These are phyloP conservation scores for Eimeria necatrix DNA, from an alignment of 169 alveolate genomes.

Conservation along the genomic window DNA sequence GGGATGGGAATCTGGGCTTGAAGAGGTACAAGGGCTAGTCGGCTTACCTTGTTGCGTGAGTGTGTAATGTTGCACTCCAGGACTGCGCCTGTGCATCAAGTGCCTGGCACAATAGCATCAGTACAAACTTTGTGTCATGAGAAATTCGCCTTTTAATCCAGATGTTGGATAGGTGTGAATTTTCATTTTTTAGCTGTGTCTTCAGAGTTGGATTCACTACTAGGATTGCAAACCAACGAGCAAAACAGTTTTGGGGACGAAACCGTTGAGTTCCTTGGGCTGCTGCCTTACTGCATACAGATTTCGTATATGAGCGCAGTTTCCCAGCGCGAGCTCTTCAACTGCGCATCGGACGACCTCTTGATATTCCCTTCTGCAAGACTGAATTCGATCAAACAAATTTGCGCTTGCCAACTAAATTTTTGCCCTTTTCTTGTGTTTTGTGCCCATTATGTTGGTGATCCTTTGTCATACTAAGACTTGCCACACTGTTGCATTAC, in stretches of 20 bases:
- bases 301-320: conserved; percentile 55
- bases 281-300: conserved; percentile 46
- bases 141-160: background rate
- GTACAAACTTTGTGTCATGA: background rate
- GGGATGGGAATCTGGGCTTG: too few species aligned
- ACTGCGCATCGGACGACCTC: conserved; percentile 73
- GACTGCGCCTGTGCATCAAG: conserved; percentile 70
- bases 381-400: background rate
- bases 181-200: background rate
- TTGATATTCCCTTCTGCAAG: conserved; percentile 50
- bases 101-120: background rate
- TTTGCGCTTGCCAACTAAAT: too few species aligned
- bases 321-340: conserved; percentile 61
- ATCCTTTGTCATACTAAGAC: too few species aligned
- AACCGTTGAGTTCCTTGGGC: background rate
- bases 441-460: too few species aligned
- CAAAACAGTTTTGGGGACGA: background rate
- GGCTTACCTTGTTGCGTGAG: conserved; percentile 52
- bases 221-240: background rate
- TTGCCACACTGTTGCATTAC: too few species aligned
- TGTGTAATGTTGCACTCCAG: conserved; percentile 42
- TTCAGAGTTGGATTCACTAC: background rate
- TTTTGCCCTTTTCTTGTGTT: too few species aligned
- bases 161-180: too few species aligned
- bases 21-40: background rate